A percentile compares a stretch with the other conserved stretches of the same genome.
Conservation (phyloP, 2,329 filamentous ascomycete species). For the Alternaria viburni region DNA sequence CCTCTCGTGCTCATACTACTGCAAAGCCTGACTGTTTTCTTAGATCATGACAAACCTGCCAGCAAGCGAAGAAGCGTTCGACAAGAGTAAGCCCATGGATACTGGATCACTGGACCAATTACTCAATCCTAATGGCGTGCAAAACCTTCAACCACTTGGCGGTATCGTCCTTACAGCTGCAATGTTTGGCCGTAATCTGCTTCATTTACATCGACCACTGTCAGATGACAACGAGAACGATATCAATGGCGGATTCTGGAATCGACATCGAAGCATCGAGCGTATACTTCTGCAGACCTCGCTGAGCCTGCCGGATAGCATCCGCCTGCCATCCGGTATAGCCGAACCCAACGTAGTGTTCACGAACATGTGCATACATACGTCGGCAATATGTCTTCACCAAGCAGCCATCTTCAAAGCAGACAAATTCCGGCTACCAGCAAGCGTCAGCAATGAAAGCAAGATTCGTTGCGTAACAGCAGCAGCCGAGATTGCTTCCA, state of each 20-base stretch:
- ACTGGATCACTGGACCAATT: constrained; percentile 73
- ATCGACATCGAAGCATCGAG: constrained; percentile 85
- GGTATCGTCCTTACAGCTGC: constrained; percentile 85
- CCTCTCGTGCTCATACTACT: not conserved
- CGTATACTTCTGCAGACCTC: constrained; percentile 88
- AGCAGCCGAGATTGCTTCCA: constrained; percentile 89
- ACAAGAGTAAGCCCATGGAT: constrained; percentile 76
- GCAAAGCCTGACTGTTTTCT: constrained; percentile 12
- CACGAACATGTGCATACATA: constrained; percentile 96
- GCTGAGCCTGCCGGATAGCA: constrained; percentile 77
- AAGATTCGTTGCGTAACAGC: constrained; percentile 92
- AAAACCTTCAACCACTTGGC: constrained; percentile 77
- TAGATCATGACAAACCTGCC: constrained; percentile 84
- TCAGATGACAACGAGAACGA: constrained; percentile 82
- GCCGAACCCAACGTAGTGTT: constrained; percentile 86
- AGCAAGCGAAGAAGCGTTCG: constrained; percentile 81
- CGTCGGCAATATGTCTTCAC: constrained; percentile 95
- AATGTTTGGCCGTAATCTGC: constrained; percentile 87
- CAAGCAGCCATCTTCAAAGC: constrained; percentile 98
- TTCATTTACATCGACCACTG: constrained; percentile 87
- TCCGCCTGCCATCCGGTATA: constrained; percentile 80
- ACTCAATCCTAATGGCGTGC: constrained; percentile 73
- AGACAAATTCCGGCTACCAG: constrained; percentile 81
- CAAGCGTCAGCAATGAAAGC: constrained; percentile 82
- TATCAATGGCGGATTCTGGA: constrained; percentile 94